A percentile compares a stretch with the other conserved stretches of the same genome.
Evolutionary conservation across 176 grass and related monocot genomes (phyloP).

Genomic region (Carex pumila): DNA sequence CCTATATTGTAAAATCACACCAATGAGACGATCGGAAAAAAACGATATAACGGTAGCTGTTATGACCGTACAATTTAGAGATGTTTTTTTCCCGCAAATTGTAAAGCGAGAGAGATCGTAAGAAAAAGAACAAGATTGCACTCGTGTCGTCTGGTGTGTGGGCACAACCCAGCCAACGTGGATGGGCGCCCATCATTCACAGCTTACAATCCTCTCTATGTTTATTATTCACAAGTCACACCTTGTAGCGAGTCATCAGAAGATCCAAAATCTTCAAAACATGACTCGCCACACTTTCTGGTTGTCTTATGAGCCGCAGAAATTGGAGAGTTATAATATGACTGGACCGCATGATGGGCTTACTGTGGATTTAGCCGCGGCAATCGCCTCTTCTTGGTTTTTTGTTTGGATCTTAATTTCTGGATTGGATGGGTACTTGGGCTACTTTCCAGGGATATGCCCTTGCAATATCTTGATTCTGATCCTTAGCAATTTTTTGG

Average conservation of each 20-base stretch:
- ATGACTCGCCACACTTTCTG: not conserved
- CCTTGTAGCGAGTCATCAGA: not conserved
- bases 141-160: conserved; percentile 19
- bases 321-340: not conserved
- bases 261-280: too few species aligned
- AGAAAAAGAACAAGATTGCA: conserved; percentile 14
- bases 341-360: conserved; percentile 27
- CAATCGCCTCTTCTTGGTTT: not conserved
- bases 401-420: conserved; percentile 19
- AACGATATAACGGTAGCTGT: not conserved
- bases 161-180: conserved; percentile 2
- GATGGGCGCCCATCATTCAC: not conserved
- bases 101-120: not conserved
- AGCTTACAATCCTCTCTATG: not conserved
- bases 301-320: not conserved
- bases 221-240: not conserved
- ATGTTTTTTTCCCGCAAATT: not conserved
- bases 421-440: not conserved
- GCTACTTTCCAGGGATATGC: not conserved
- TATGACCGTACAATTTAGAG: not conserved
- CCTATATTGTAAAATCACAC: too few species aligned
- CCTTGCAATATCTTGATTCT: conserved; percentile 10
- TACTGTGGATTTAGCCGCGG: conserved; percentile 1
- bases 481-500: not conserved
- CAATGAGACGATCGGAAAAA: not conserved